phyloP scores from a whole-genome alignment of 139 green algal genomes.

The Monoraphidium neglectum region DNA sequence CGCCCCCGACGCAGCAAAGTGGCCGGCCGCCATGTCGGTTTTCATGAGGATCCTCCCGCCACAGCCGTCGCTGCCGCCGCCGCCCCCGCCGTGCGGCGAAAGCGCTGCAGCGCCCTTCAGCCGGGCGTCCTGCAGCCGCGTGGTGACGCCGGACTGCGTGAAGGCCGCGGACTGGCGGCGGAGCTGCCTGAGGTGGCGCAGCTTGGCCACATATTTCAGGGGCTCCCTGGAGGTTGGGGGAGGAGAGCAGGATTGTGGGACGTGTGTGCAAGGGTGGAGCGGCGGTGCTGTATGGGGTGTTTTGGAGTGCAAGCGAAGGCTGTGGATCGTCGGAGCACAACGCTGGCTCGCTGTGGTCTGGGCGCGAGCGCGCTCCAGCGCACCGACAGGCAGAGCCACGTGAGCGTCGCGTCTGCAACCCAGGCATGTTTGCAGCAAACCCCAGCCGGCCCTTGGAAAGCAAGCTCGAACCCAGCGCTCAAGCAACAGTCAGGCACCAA shows the following conservation, averaged over 20 bases:
- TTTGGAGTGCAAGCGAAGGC: no score
- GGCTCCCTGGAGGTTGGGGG: constrained; percentile 34
- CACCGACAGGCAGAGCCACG: not conserved
- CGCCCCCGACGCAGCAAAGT: constrained; percentile 67
- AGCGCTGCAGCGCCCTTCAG: not conserved
- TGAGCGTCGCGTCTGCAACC: no score
- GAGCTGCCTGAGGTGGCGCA: constrained; percentile 19
- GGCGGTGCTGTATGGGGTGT: no score
- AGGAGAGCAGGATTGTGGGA: no score
- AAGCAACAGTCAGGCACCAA: constrained; percentile 11
- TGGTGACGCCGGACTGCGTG: no score
- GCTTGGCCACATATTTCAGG: constrained; percentile 37
- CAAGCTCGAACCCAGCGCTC: constrained; percentile 2
- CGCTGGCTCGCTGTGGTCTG: no score
- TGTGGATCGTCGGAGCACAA: no score
- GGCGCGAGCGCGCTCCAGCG: no score
- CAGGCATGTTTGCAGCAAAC: not conserved
- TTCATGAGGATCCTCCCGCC: constrained; percentile 51
- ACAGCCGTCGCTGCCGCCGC: not conserved
- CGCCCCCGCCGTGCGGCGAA: not conserved
- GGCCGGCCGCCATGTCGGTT: constrained; percentile 51
- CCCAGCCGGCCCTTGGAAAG: not conserved
- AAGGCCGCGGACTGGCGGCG: no score
- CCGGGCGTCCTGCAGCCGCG: not conserved
- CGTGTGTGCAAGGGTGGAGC: no score